Percentiles rank a stretch among this genome's conserved stretches.
phyloP scores from a whole-genome alignment of 306 rosid genomes.

The Acacia melanoxylon region DNA sequence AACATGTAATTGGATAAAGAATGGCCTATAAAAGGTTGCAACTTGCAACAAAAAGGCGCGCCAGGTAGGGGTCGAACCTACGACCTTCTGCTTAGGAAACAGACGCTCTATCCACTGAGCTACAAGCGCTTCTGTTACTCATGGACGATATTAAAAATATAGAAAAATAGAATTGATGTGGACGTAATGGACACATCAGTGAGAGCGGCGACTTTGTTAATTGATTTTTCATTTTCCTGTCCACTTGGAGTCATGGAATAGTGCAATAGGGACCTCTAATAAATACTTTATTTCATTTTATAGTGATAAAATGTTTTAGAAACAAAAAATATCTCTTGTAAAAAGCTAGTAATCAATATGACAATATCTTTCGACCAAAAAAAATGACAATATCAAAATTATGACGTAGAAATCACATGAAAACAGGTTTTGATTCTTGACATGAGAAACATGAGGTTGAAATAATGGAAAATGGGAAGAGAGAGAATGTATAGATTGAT shows the following conservation, averaged over 20 bases:
- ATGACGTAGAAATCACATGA: background rate
- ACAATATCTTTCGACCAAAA: too few species aligned
- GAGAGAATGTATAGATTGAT: constrained; percentile 45
- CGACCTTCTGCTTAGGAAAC: constrained; percentile 24
- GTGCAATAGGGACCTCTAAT: too few species aligned
- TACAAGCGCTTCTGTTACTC: background rate
- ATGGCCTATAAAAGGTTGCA: background rate
- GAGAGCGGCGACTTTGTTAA: background rate
- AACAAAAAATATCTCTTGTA: too few species aligned
- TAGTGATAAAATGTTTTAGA: too few species aligned
- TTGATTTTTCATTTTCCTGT: background rate
- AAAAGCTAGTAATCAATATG: too few species aligned
- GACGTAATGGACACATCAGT: too few species aligned
- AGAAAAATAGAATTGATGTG: fast-evolving
- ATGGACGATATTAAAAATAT: fast-evolving
- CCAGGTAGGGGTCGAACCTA: constrained; percentile 27
- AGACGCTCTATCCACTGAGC: constrained; percentile 26
- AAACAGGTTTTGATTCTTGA: background rate
- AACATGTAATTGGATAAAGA: background rate
- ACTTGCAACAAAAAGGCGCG: background rate
- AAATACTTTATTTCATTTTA: too few species aligned
- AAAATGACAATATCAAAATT: too few species aligned
- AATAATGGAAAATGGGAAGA: background rate
- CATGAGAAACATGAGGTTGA: background rate
- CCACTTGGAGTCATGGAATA: background rate